These are phyloP conservation scores for Malassezia japonica DNA, from an alignment of 1,284 basidiomycete genomes.

Conservation along the genomic window DNA sequence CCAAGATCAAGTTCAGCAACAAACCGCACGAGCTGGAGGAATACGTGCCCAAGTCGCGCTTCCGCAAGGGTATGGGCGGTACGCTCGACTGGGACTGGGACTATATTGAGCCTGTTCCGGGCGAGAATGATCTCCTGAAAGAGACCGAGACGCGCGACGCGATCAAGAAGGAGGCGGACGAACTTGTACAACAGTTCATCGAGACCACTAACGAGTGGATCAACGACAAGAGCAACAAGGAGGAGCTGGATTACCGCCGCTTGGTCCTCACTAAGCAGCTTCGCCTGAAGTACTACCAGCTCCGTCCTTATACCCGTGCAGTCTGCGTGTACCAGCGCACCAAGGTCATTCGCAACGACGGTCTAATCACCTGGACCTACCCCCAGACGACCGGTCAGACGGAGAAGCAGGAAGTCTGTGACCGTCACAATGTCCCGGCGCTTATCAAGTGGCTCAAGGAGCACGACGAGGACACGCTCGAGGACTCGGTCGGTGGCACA, in stretches of 20 bases:
- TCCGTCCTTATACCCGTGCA: conserved; percentile 37
- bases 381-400: conserved; percentile 36
- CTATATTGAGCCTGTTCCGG: conserved; percentile 43
- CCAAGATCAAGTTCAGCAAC: conserved; percentile 47
- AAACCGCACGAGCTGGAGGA: conserved; percentile 42
- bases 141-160: conserved; percentile 35
- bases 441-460: conserved; percentile 44
- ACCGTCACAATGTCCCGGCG: conserved; percentile 39
- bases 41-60: conserved; percentile 31
- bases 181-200: conserved; percentile 37
- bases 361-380: conserved; percentile 39
- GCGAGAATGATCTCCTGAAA: conserved; percentile 42
- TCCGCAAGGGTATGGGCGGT: conserved; percentile 46
- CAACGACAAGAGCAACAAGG: conserved; percentile 23
- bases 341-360: conserved; percentile 37
- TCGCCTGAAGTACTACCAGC: conserved; percentile 43
- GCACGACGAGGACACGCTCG: conserved; percentile 43
- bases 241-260: conserved; percentile 31
- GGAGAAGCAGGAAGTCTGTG: conserved; percentile 30
- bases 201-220: conserved; percentile 38
- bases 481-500: conserved; percentile 34
- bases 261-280: conserved; percentile 41
- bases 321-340: conserved; percentile 42
- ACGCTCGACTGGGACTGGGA: conserved; percentile 48
- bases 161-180: conserved; percentile 34